Evolutionary conservation across 176 grass and related monocot species (phyloP).

Genomic region (Triticum monococcum): DNA sequence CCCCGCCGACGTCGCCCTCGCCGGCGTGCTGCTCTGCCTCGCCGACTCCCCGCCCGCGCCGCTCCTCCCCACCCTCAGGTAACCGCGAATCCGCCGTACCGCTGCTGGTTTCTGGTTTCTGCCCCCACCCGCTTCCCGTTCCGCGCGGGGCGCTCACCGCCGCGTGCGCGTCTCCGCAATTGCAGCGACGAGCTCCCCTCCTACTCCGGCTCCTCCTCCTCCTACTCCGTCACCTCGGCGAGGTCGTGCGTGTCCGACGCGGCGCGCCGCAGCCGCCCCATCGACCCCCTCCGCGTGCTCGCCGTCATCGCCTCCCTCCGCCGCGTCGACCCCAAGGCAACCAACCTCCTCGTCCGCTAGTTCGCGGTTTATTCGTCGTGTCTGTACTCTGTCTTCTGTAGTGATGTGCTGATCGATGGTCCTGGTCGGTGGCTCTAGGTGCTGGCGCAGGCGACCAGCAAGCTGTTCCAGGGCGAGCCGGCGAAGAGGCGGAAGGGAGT

Average conservation of each 20-base stretch:
- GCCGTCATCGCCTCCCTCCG: constrained; percentile 41
- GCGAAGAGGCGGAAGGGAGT: constrained; percentile 49
- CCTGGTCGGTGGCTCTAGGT: constrained; percentile 31
- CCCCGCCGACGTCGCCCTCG: constrained; percentile 14
- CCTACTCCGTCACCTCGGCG: constrained; percentile 31
- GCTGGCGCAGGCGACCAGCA: constrained; percentile 33
- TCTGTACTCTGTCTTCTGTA: background rate
- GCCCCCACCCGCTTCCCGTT: background rate
- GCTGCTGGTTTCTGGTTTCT: background rate
- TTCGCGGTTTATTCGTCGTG: background rate
- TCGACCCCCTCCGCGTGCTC: constrained; percentile 49
- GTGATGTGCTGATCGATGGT: background rate
- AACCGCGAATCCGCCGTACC: background rate
- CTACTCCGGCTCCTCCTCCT: constrained; percentile 45
- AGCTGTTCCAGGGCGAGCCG: background rate
- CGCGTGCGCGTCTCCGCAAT: background rate
- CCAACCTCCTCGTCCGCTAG: accelerated
- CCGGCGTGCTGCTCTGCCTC: constrained; percentile 43
- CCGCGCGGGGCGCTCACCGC: background rate
- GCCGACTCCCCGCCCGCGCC: constrained; percentile 24
- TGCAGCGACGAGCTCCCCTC: constrained; percentile 46
- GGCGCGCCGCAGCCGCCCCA: constrained; percentile 13
- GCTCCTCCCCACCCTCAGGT: constrained; percentile 31
- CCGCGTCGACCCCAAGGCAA: constrained; percentile 43
- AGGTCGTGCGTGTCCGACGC: constrained; percentile 54